Base-by-base conservation (phyloP, 345 rosid genomes). In the Gossypium longicalyx region DNA sequence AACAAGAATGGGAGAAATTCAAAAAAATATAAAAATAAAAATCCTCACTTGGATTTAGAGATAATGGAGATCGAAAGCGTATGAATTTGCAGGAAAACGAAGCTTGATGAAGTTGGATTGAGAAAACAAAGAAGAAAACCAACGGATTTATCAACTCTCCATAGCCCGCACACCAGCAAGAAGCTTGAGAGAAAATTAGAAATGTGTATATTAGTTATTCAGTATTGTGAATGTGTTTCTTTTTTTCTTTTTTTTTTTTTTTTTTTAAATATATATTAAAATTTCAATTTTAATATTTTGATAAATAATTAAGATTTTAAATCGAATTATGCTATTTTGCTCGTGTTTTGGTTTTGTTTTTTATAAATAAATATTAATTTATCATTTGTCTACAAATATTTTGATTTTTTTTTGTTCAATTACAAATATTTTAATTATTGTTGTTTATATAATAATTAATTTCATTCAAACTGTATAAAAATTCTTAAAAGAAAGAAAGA, bases 41-140 rank as follows among this genome's bases (percentile, higher is more conserved):
- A 49, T 7, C n/a, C 77, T 75, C 56, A 56, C 78, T 75, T 67
- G 27, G 64, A 75, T 67, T 60, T 25, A 13, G 38, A 25, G 62
- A 58, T 22, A 20, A 20, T 22, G 34, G 34, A 22, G 38, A 59
- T 59, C 17, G 34, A 62, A 48, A 74, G 71, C 62, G 71, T 63
- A 45, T 51, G 71, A 69, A 63, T 74, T 62, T 74, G 64, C 64
- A 66, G 72, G 57, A 52, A 13, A 69, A 27, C 22, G 54, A 27
- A 48, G 22, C 45, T n/a, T 27, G 13, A 57, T 57, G 62, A 22
- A 57, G 29, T 57, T 57, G 11, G 34, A 57, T 22, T 12, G 62
- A 57, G 62, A 20, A 57, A 57, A 22, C 23, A 22, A 23, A 57
- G 62, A 57, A 57, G 34, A 57, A 54, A 10, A 22, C 6, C 34